A percentile compares a stretch with the other conserved stretches of the same genome.
Evolutionary conservation across 345 rosid genomes (phyloP).

Genomic region (Eucalyptus marginata): DNA sequence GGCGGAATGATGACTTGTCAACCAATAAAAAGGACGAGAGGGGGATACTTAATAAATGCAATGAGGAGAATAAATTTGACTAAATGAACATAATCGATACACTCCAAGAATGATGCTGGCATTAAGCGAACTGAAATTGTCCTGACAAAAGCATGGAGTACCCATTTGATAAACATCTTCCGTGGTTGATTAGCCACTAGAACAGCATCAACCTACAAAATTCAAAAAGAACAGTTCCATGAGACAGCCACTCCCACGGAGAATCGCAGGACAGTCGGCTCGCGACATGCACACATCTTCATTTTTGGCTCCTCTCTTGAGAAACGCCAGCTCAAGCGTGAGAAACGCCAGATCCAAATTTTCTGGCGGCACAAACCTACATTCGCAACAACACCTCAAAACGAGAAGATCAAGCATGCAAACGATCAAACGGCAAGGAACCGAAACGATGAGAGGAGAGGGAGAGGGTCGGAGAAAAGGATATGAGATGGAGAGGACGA

Average conservation of each 20-base stretch:
- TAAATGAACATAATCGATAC: background rate
- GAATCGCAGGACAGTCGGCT: background rate
- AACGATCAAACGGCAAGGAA: background rate
- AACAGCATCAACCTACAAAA: constrained; percentile 81
- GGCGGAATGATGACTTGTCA: background rate
- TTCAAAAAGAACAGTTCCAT: background rate
- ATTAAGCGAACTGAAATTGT: background rate
- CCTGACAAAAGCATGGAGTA: background rate
- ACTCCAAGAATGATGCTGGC: background rate
- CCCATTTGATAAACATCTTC: constrained; percentile 74
- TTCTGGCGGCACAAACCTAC: constrained; percentile 74
- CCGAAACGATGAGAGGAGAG: background rate
- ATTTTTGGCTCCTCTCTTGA: constrained; percentile 73
- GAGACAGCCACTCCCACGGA: background rate
- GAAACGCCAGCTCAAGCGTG: constrained; percentile 78
- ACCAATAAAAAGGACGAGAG: background rate
- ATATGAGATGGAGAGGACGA: constrained; percentile 77
- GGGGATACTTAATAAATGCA: background rate
- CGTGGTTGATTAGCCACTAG: constrained; percentile 59
- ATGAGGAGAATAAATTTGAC: background rate
- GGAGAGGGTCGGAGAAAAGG: constrained; percentile 18
- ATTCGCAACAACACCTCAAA: background rate
- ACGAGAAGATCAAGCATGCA: background rate
- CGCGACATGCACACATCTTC: constrained; percentile 43
- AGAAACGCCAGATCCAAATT: constrained; percentile 64